Percentiles rank a stretch among this genome's conserved stretches.
These are phyloP conservation scores for Ogataea allantospora DNA, from an alignment of 805 yeast genomes.

Conservation along the genomic window DNA sequence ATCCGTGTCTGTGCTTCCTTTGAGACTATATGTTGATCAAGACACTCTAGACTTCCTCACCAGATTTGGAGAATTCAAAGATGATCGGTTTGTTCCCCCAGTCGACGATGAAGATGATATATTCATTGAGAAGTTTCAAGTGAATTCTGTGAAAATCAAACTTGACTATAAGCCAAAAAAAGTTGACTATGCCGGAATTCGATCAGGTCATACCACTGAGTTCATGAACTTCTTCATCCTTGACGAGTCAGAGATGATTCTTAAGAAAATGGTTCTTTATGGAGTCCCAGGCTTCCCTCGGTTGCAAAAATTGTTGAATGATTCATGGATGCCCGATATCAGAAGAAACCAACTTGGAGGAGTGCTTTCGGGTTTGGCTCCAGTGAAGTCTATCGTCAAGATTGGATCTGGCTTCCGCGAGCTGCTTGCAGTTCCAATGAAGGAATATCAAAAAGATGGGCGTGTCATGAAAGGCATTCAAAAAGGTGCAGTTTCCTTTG, in stretches of 20 bases:
- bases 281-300: slow-evolving; percentile 77
- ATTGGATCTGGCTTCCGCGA: slow-evolving; percentile 78
- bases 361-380: slow-evolving; percentile 79
- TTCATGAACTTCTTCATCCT: slow-evolving; percentile 84
- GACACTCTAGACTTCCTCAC: slow-evolving; percentile 84
- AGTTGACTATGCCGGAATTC: slow-evolving; percentile 77
- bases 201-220: slow-evolving; percentile 85
- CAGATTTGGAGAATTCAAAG: slow-evolving; percentile 80
- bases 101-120: slow-evolving; percentile 47
- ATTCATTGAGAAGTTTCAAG: slow-evolving; percentile 66
- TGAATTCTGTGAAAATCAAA: slow-evolving; percentile 58
- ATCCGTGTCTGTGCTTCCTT: slow-evolving; percentile 58
- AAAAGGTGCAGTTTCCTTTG: slow-evolving; percentile 71
- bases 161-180: slow-evolving; percentile 92
- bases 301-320: slow-evolving; percentile 53
- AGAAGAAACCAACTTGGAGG: slow-evolving; percentile 77
- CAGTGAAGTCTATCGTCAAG: slow-evolving; percentile 72
- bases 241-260: slow-evolving; percentile 75
- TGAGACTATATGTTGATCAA: slow-evolving; percentile 86
- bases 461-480: slow-evolving; percentile 66
- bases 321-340: slow-evolving; percentile 88
- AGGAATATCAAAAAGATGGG: slow-evolving; percentile 74
- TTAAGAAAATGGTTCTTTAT: slow-evolving; percentile 61
- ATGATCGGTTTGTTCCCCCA: slow-evolving; percentile 58
- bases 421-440: slow-evolving; percentile 67